Percentiles rank a stretch among this genome's conserved stretches.
Evolutionary conservation across 73 alveolate genomes (phyloP).

Genomic region (Stentor coeruleus): DNA sequence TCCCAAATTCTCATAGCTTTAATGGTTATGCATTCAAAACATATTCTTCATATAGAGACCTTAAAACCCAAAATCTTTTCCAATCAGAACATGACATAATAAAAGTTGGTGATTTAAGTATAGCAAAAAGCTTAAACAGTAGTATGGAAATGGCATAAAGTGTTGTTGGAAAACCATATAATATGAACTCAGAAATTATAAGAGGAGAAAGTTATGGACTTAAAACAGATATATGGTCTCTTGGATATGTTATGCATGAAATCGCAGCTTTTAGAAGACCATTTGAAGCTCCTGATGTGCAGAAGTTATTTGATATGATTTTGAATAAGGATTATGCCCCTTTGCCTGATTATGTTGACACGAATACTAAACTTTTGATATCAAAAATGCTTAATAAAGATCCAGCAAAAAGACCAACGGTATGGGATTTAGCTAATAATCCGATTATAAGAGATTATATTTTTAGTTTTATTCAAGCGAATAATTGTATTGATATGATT

Average conservation of each 20-base stretch:
- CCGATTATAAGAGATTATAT: constrained; percentile 70
- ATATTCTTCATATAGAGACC: constrained; percentile 93
- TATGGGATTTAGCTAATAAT: constrained; percentile 66
- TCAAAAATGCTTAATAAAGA: constrained; percentile 71
- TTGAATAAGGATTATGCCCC: constrained; percentile 48
- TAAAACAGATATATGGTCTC: constrained; percentile 97
- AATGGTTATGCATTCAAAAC: constrained; percentile 90
- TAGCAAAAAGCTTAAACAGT: constrained; percentile 86
- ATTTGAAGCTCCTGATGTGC: constrained; percentile 73
- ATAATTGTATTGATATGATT: constrained; percentile 55
- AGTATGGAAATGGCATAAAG: constrained; percentile 76
- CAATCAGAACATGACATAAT: constrained; percentile 67
- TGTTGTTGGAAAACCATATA: constrained; percentile 94
- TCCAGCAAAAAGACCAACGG: constrained; percentile 78
- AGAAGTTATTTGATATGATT: constrained; percentile 63
- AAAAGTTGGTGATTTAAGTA: constrained; percentile 97
- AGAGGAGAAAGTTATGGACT: constrained; percentile 85
- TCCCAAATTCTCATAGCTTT: constrained; percentile 87
- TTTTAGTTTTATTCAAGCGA: constrained; percentile 46
- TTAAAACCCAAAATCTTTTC: constrained; percentile 89
- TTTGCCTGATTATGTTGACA: constrained; percentile 46
- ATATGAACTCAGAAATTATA: constrained; percentile 96
- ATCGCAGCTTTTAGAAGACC: constrained; percentile 88
- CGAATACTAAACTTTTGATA: constrained; percentile 50
- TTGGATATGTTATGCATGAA: constrained; percentile 96